phyloP scores from a whole-genome alignment of 768 basidiomycete species.

The Agaricus blazei region DNA sequence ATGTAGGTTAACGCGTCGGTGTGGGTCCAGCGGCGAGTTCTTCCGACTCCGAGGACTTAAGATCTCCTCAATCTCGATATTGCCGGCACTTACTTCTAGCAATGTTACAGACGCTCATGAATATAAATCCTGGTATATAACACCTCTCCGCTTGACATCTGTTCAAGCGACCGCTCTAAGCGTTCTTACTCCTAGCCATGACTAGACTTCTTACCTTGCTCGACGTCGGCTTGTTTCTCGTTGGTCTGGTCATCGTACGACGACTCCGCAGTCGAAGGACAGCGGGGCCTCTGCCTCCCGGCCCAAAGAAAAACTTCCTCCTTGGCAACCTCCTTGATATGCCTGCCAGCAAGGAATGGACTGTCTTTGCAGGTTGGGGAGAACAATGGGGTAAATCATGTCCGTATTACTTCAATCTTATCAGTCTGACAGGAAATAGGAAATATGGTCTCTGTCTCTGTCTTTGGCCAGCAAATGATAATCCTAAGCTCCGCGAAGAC shows the following conservation, averaged over 20 bases:
- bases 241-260: conserved; percentile 16
- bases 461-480: conserved; percentile 42
- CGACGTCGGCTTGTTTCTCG: conserved; percentile 13
- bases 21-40: neutral
- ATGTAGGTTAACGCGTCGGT: neutral
- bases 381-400: conserved; percentile 32
- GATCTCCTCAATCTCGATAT: conserved; percentile 9
- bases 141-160: neutral
- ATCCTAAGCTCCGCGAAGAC: conserved; percentile 35
- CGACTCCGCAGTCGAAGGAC: conserved; percentile 13
- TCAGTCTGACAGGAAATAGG: conserved; percentile 20
- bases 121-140: neutral
- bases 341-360: conserved; percentile 41
- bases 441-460: conserved; percentile 36
- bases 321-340: conserved; percentile 46
- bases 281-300: conserved; percentile 33
- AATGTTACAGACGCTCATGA: neutral
- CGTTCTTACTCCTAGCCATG: conserved; percentile 5
- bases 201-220: conserved; percentile 12
- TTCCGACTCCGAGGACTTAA: conserved; percentile 16
- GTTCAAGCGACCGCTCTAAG: neutral
- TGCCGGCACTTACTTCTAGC: neutral
- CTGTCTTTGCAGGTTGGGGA: conserved; percentile 41
- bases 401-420: neutral
- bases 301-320: conserved; percentile 38